Evolutionary conservation across 345 rosid genomes (phyloP).

Genomic region (Heritiera fomes): DNA sequence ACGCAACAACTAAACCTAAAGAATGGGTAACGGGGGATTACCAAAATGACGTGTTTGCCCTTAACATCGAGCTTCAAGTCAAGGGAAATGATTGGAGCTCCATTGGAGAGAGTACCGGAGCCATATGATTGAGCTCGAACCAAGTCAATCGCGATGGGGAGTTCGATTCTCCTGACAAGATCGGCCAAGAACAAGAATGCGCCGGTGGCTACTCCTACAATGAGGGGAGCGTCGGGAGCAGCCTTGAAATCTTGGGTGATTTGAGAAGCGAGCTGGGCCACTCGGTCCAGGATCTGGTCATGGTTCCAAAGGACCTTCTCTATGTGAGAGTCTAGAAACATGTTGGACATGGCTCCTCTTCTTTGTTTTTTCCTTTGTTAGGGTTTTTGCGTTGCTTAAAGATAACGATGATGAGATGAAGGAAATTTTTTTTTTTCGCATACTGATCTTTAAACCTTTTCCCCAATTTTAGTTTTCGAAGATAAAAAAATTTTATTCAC

Average conservation of each 20-base stretch:
- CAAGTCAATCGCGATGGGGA: slow-evolving; percentile 65
- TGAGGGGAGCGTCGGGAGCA: slow-evolving; percentile 48
- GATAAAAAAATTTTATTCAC: too few relatives aligned
- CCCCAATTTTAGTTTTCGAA: too few relatives aligned
- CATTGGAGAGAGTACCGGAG: slow-evolving; percentile 58
- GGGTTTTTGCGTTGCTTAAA: too few relatives aligned
- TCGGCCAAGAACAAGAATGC: slow-evolving; percentile 83
- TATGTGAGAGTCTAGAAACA: slow-evolving; percentile 64
- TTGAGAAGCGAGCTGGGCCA: slow-evolving; percentile 57
- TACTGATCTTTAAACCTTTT: too few relatives aligned
- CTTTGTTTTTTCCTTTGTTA: too few relatives aligned
- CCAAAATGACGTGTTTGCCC: slow-evolving; percentile 74
- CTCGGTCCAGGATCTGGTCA: slow-evolving; percentile 56
- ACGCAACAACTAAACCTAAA: not conserved
- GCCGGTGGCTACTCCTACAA: slow-evolving; percentile 86
- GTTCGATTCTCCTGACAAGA: slow-evolving; percentile 56
- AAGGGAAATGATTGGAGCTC: slow-evolving; percentile 59
- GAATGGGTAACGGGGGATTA: slow-evolving; percentile 20
- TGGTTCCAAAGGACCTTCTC: slow-evolving; percentile 60
- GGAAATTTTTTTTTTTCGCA: too few relatives aligned
- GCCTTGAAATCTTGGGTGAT: slow-evolving; percentile 51
- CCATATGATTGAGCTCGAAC: slow-evolving; percentile 80
- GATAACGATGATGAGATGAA: too few relatives aligned
- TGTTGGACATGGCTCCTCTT: not conserved
- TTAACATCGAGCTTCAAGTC: slow-evolving; percentile 65